Conservation (phyloP, 2,329 filamentous ascomycete species). For the Tolypocladium paradoxum region DNA sequence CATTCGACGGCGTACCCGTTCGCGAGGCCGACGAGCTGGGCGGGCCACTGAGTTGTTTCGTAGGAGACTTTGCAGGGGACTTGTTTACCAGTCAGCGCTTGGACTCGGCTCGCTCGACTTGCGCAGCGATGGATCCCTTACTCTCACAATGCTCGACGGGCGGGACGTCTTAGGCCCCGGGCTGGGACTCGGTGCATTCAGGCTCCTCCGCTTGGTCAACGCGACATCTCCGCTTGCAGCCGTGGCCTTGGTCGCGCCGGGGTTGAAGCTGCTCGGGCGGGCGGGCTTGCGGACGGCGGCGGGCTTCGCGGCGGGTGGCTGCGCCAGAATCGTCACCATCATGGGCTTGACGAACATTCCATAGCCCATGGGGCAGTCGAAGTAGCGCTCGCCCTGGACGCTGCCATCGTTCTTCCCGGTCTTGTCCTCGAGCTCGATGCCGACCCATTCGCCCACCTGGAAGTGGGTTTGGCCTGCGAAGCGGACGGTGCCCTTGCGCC, state of each 20-base stretch:
- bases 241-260: conserved; percentile 26
- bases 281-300: conserved; percentile 26
- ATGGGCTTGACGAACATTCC: conserved; percentile 78
- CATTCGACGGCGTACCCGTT: conserved; percentile 53
- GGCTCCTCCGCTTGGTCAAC: conserved; percentile 52
- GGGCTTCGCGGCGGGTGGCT: conserved; percentile 29
- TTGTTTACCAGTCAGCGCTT: conserved; percentile 19
- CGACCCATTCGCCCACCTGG: conserved; percentile 75
- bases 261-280: conserved; percentile 40
- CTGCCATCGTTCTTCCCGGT: conserved; percentile 91
- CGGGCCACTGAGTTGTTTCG: conserved; percentile 54
- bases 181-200: conserved; percentile 63
- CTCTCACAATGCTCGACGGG: conserved; percentile 45
- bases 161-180: conserved; percentile 49
- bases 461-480: conserved; percentile 76
- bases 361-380: conserved; percentile 65
- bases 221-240: conserved; percentile 37
- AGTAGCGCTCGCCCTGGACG: conserved; percentile 80
- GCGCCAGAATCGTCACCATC: conserved; percentile 50
- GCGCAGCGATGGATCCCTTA: conserved; percentile 22
- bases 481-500: conserved; percentile 64
- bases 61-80: conserved; percentile 72
- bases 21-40: conserved; percentile 50
- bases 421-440: conserved; percentile 73
- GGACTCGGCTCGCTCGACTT: neutral